phyloP scores from a whole-genome alignment of 139 green algal species.

The Volvox reticuliferus region DNA sequence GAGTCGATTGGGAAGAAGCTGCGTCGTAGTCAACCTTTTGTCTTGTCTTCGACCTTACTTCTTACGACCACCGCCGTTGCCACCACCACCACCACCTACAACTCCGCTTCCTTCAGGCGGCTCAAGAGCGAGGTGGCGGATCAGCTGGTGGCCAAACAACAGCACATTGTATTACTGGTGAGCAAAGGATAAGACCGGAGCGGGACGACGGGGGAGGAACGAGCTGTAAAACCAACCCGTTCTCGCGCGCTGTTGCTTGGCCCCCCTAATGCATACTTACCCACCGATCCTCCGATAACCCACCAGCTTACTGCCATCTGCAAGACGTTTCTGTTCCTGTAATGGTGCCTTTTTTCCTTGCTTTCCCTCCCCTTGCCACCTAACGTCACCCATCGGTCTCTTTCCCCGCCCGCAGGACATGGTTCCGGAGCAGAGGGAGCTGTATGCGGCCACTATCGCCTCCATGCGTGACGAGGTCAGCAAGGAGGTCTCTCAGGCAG shows the following conservation, averaged over 20 bases:
- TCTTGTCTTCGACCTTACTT: background rate
- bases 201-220: too few relatives aligned
- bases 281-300: too few relatives aligned
- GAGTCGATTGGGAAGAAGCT: too few relatives aligned
- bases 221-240: too few relatives aligned
- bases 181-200: background rate
- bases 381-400: background rate
- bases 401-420: background rate
- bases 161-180: slow-evolving; percentile 65
- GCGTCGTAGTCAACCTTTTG: too few relatives aligned
- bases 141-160: slow-evolving; percentile 85
- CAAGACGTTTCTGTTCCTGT: too few relatives aligned
- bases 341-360: too few relatives aligned
- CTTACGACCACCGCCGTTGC: background rate
- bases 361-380: background rate
- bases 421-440: slow-evolving; percentile 7
- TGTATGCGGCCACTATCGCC: slow-evolving; percentile 29
- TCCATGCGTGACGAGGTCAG: slow-evolving; percentile 22
- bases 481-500: slow-evolving; percentile 3
- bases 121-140: slow-evolving; percentile 92
- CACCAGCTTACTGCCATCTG: too few relatives aligned
- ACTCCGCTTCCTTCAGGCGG: slow-evolving; percentile 47
- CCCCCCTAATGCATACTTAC: too few relatives aligned
- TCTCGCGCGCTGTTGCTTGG: too few relatives aligned
- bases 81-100: background rate